Conservation (phyloP, 345 rosid species). For the Acer saccharum region DNA sequence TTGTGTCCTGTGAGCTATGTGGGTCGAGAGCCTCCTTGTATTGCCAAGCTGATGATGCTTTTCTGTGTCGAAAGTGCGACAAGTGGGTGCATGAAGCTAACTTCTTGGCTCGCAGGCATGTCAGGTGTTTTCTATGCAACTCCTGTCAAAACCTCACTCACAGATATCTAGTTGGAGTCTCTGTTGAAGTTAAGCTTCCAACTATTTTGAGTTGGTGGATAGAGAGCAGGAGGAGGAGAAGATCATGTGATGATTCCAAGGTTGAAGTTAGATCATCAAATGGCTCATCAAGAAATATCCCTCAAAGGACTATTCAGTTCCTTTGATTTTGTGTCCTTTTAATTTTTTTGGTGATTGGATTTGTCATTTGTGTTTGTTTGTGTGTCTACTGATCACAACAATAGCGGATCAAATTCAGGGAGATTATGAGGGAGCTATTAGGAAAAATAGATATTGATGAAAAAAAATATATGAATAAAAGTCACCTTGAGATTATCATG, state of each 20-base stretch:
- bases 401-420: conserved; percentile 4
- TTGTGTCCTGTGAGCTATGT: conserved; percentile 67
- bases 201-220: conserved; percentile 23
- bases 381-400: not conserved
- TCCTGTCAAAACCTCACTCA: conserved; percentile 65
- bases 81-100: conserved; percentile 78
- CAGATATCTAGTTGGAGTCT: conserved; percentile 55
- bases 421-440: not conserved
- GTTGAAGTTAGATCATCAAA: conserved; percentile 19
- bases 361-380: no score
- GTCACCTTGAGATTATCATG: not conserved
- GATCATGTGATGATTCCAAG: conserved; percentile 28
- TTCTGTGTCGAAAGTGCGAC: conserved; percentile 67
- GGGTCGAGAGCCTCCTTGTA: conserved; percentile 54
- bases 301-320: conserved; percentile 54
- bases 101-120: conserved; percentile 76
- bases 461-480: not conserved
- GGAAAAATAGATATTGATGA: not conserved
- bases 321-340: conserved; percentile 41
- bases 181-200: conserved; percentile 43
- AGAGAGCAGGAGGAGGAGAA: conserved; percentile 23
- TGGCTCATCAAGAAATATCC: conserved; percentile 13
- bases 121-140: conserved; percentile 67
- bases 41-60: conserved; percentile 86
- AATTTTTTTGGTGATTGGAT: no score